phyloP scores from a whole-genome alignment of 306 rosid genomes.

The Cotoneaster glaucophyllus region DNA sequence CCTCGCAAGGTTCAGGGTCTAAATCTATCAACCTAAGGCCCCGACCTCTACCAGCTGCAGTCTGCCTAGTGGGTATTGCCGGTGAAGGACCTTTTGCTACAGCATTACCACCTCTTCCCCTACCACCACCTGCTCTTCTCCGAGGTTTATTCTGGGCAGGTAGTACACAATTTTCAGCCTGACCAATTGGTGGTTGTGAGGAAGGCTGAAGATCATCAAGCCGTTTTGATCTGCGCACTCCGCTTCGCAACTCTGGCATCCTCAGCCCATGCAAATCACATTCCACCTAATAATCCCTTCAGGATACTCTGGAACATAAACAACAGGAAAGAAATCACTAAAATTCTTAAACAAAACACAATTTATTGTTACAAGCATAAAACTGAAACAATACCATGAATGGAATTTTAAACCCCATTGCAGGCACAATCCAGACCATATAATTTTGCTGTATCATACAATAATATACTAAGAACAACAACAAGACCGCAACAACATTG shows the following conservation, averaged over 20 bases:
- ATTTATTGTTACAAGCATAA: background rate
- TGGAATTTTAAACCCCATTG: background rate
- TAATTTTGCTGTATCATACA: background rate
- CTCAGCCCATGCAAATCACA: conserved; percentile 97
- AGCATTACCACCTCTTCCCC: conserved; percentile 88
- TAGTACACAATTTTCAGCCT: conserved; percentile 58
- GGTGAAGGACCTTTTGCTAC: conserved; percentile 71
- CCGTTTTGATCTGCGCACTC: conserved; percentile 92
- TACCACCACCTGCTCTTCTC: conserved; percentile 77
- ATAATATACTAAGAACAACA: background rate
- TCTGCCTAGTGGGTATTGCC: conserved; percentile 74
- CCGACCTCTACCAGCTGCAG: conserved; percentile 93
- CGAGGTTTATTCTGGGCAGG: conserved; percentile 64
- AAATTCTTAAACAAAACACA: background rate
- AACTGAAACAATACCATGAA: background rate
- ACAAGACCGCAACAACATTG: background rate
- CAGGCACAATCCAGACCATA: background rate
- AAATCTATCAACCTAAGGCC: conserved; percentile 71
- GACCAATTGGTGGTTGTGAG: conserved; percentile 57
- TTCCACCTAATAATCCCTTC: conserved; percentile 32
- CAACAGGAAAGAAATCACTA: conserved; percentile 1
- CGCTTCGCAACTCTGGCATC: conserved; percentile 99
- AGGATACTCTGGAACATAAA: conserved; percentile 33
- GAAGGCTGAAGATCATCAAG: conserved; percentile 89
- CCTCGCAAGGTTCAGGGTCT: conserved; percentile 72